Conservation (phyloP, 495 filamentous ascomycete species). For the Lepraria neglecta region DNA sequence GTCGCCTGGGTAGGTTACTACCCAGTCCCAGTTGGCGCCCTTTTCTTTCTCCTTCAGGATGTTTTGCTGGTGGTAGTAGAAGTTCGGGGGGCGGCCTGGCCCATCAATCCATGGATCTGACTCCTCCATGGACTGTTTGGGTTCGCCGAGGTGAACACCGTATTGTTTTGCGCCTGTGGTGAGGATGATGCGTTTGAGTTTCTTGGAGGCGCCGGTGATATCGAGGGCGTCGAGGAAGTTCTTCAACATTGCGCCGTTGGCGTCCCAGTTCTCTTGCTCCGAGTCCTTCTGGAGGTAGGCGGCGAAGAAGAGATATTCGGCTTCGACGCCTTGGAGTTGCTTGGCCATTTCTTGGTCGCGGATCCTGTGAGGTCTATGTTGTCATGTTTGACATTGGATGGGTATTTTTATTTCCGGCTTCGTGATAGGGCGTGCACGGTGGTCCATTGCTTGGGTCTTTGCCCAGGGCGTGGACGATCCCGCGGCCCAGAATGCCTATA, state of each 20-base stretch:
- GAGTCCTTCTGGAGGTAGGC: constrained; percentile 43
- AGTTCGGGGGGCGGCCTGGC: constrained; percentile 33
- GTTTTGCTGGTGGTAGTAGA: constrained; percentile 41
- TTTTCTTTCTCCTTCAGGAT: constrained; percentile 34
- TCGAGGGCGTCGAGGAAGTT: constrained; percentile 48
- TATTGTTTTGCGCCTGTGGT: constrained; percentile 53
- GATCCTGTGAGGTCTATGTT: constrained; percentile 39
- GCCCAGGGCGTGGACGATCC: constrained; percentile 40
- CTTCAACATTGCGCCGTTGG: constrained; percentile 44
- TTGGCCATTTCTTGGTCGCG: constrained; percentile 41
- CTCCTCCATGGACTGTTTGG: constrained; percentile 43
- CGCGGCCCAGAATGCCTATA: constrained; percentile 44
- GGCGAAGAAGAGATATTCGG: constrained; percentile 41
- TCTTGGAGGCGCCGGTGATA: constrained; percentile 36
- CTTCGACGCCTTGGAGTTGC: constrained; percentile 36
- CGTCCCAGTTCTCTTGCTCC: constrained; percentile 39
- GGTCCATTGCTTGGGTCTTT: constrained; percentile 35
- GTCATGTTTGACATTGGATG: constrained; percentile 42
- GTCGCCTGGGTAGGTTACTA: constrained; percentile 50
- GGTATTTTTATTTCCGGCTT: constrained; percentile 36
- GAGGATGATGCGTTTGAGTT: constrained; percentile 46
- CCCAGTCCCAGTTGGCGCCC: constrained; percentile 36
- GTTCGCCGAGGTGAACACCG: constrained; percentile 48
- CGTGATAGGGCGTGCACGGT: constrained; percentile 44
- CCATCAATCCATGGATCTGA: constrained; percentile 39